phyloP scores from a whole-genome alignment of 768 basidiomycete genomes.

The Mycena albidolilacea region DNA sequence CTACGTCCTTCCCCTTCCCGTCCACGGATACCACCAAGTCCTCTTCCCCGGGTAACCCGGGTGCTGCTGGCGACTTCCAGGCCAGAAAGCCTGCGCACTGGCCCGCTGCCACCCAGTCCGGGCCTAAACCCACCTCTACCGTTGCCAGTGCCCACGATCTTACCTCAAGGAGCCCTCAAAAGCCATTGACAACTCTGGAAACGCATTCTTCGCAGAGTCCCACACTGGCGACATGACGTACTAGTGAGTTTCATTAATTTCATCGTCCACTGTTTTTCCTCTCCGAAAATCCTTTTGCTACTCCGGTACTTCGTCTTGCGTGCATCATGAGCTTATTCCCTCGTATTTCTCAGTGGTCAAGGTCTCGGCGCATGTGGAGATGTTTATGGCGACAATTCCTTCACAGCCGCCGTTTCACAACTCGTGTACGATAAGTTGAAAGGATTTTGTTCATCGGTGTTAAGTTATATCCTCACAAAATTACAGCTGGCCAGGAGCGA shows the following conservation, averaged over 20 bases:
- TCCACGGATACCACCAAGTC: slow-evolving; percentile 25
- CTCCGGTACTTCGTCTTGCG: background rate
- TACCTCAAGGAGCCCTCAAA: slow-evolving; percentile 48
- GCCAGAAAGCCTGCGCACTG: slow-evolving; percentile 43
- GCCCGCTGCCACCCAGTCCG: slow-evolving; percentile 46
- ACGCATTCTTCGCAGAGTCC: slow-evolving; percentile 41
- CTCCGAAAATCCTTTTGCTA: too few species aligned
- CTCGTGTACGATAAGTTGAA: slow-evolving; percentile 44
- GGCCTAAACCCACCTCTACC: slow-evolving; percentile 43
- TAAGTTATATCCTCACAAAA: background rate
- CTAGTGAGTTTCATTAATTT: slow-evolving; percentile 43
- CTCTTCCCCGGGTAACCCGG: background rate
- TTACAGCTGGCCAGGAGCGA: slow-evolving; percentile 40
- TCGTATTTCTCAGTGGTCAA: slow-evolving; percentile 42
- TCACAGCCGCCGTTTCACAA: slow-evolving; percentile 49
- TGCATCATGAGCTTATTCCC: slow-evolving; percentile 21
- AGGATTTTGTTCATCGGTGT: background rate
- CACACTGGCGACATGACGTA: slow-evolving; percentile 50
- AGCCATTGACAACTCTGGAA: slow-evolving; percentile 45
- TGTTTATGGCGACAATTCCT: slow-evolving; percentile 48
- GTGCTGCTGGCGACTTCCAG: slow-evolving; percentile 10
- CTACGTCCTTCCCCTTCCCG: background rate
- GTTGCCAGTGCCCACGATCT: slow-evolving; percentile 45
- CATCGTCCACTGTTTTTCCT: background rate
- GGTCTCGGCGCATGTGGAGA: slow-evolving; percentile 51